These are phyloP conservation scores for Ephemerocybe angulata DNA, from an alignment of 768 basidiomycete species.

Conservation along the genomic window DNA sequence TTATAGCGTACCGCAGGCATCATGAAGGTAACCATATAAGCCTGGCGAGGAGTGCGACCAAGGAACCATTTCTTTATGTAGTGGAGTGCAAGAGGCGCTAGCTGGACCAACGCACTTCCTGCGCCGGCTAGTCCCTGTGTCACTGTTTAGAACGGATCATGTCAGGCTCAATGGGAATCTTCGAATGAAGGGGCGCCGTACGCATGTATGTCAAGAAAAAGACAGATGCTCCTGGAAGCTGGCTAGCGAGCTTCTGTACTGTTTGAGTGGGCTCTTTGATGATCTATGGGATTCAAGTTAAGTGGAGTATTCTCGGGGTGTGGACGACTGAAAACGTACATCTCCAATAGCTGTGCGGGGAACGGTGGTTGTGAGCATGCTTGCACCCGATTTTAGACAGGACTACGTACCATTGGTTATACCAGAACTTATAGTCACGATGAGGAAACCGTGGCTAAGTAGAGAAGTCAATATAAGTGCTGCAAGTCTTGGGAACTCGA, in stretches of 20 bases:
- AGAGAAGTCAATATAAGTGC: not conserved
- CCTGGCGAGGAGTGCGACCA: constrained; percentile 64
- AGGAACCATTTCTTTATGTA: constrained; percentile 62
- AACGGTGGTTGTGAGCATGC: too few species aligned
- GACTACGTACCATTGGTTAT: constrained; percentile 38
- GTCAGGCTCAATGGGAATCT: not conserved
- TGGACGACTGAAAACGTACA: not conserved
- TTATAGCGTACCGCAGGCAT: constrained; percentile 41
- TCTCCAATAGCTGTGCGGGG: constrained; percentile 26
- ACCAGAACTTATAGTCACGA: constrained; percentile 62
- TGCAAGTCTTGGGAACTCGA: not conserved
- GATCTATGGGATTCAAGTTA: constrained; percentile 28
- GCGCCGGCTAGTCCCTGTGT: constrained; percentile 53
- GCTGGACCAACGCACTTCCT: constrained; percentile 50
- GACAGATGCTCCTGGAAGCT: constrained; percentile 54
- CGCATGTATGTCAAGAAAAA: constrained; percentile 65
- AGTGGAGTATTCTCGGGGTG: not conserved
- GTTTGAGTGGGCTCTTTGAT: constrained; percentile 41
- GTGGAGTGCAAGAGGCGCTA: constrained; percentile 51
- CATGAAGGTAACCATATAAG: constrained; percentile 52
- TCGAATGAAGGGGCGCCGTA: constrained; percentile 13
- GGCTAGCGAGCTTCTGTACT: constrained; percentile 39
- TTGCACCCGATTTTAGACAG: too few species aligned
- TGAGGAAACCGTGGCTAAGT: constrained; percentile 63
- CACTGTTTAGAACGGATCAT: constrained; percentile 25